Evolutionary conservation across 352 stramenopile genomes (phyloP).

Genomic region (Phytopythium kandeliae): DNA sequence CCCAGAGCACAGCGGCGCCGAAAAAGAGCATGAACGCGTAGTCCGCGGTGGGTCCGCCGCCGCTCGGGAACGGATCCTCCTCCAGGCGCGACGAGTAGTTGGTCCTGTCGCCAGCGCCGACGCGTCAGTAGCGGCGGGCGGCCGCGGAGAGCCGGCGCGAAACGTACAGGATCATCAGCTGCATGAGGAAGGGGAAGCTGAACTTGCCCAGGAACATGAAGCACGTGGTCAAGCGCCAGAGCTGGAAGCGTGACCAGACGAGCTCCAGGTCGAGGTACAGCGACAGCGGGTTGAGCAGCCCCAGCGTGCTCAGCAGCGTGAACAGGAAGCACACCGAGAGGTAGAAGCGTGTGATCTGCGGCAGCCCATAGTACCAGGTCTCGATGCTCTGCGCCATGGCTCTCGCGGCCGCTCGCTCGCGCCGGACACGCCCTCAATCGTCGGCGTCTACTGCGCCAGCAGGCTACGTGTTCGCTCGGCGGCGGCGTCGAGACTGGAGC

Average conservation of each 20-base stretch:
- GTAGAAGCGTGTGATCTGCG: slow-evolving; percentile 84
- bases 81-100: slow-evolving; percentile 85
- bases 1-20: slow-evolving; percentile 66
- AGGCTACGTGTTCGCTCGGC: no score
- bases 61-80: slow-evolving; percentile 78
- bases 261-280: slow-evolving; percentile 85
- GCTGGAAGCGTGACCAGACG: slow-evolving; percentile 82
- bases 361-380: slow-evolving; percentile 80
- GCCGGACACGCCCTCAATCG: no score
- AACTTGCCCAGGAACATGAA: slow-evolving; percentile 89
- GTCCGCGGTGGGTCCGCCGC: slow-evolving; percentile 75
- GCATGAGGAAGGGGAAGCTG: slow-evolving; percentile 88
- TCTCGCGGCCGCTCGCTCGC: background rate
- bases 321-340: slow-evolving; percentile 80
- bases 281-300: slow-evolving; percentile 73
- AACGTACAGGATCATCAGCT: slow-evolving; percentile 86
- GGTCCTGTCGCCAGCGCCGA: slow-evolving; percentile 19
- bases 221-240: slow-evolving; percentile 85
- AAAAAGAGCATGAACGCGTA: slow-evolving; percentile 90
- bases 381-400: slow-evolving; percentile 73
- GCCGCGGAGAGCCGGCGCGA: background rate
- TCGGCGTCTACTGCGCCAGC: no score
- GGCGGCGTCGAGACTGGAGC: no score
- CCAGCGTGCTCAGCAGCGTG: slow-evolving; percentile 71
- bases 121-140: background rate